A percentile compares a stretch with the other conserved stretches of the same genome.
phyloP scores from a whole-genome alignment of 2,329 filamentous ascomycete genomes.

The Neopestalotiopsis rosae region DNA sequence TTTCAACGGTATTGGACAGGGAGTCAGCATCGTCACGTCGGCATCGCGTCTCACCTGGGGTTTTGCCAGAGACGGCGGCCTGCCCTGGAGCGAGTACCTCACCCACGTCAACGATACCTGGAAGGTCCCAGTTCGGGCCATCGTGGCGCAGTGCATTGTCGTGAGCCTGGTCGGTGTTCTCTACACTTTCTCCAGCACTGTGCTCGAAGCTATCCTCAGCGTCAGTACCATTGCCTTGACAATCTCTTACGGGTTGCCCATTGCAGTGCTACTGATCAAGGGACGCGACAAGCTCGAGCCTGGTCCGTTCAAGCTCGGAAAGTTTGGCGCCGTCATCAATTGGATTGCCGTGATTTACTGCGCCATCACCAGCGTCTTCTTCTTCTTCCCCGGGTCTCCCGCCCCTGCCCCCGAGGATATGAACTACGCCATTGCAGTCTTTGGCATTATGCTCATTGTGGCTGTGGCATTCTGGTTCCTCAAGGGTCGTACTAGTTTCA shows the following conservation, averaged over 20 bases:
- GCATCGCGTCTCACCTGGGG: constrained; percentile 59
- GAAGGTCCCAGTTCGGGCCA: constrained; percentile 57
- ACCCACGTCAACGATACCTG: constrained; percentile 49
- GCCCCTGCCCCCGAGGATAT: constrained; percentile 54
- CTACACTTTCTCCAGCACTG: constrained; percentile 58
- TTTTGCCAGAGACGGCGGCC: constrained; percentile 58
- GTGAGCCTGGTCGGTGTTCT: constrained; percentile 57
- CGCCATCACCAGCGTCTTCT: constrained; percentile 57
- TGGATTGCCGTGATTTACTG: constrained; percentile 58
- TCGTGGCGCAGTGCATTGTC: constrained; percentile 56
- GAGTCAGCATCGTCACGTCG: constrained; percentile 55
- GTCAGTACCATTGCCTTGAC: constrained; percentile 63
- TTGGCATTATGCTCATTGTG: constrained; percentile 59
- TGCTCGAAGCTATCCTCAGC: constrained; percentile 58
- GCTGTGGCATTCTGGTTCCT: constrained; percentile 56
- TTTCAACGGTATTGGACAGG: constrained; percentile 60
- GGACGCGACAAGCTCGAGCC: constrained; percentile 59
- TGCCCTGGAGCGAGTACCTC: constrained; percentile 51
- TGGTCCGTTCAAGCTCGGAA: constrained; percentile 50
- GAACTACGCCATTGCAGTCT: constrained; percentile 64
- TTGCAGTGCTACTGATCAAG: constrained; percentile 49
- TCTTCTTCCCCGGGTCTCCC: constrained; percentile 56
- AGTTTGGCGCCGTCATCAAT: constrained; percentile 48
- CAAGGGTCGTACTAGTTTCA: constrained; percentile 47
- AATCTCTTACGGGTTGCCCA: constrained; percentile 57